Conservation (phyloP, 83 land plant species). For the Isoetes engelmannii region DNA sequence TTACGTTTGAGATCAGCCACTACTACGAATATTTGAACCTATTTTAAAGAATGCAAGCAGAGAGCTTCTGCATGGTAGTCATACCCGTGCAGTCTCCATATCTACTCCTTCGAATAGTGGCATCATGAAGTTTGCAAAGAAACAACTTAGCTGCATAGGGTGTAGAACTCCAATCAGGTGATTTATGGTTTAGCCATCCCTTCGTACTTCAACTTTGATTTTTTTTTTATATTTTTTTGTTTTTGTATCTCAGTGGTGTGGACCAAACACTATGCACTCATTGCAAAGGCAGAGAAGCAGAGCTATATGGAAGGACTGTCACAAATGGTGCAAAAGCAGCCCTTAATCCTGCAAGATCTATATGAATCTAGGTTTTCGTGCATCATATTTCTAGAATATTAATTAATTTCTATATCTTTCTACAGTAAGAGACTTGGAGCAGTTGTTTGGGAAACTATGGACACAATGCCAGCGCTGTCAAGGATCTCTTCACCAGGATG, state of each 20-base stretch:
- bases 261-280: slow-evolving; percentile 75
- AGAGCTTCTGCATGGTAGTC: slow-evolving; percentile 89
- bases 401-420: neutral
- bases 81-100: slow-evolving; percentile 84
- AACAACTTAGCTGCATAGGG: slow-evolving; percentile 83
- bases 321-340: slow-evolving; percentile 53
- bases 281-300: slow-evolving; percentile 97
- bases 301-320: slow-evolving; percentile 79
- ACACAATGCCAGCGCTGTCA: slow-evolving; percentile 99
- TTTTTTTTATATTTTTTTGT: slow-evolving; percentile 5
- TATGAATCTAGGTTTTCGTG: no score
- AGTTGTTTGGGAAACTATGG: slow-evolving; percentile 89
- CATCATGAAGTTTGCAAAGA: slow-evolving; percentile 96
- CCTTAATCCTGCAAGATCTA: neutral
- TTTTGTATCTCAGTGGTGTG: slow-evolving; percentile 42
- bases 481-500: slow-evolving; percentile 99
- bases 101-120: slow-evolving; percentile 95
- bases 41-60: slow-evolving; percentile 83
- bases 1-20: slow-evolving; percentile 49
- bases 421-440: slow-evolving; percentile 79
- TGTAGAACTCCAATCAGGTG: slow-evolving; percentile 88
- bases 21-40: slow-evolving; percentile 89
- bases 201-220: neutral
- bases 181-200: neutral
- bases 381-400: no score